Conservation (phyloP, 169 alveolate genomes). For the Fabrea salina region DNA sequence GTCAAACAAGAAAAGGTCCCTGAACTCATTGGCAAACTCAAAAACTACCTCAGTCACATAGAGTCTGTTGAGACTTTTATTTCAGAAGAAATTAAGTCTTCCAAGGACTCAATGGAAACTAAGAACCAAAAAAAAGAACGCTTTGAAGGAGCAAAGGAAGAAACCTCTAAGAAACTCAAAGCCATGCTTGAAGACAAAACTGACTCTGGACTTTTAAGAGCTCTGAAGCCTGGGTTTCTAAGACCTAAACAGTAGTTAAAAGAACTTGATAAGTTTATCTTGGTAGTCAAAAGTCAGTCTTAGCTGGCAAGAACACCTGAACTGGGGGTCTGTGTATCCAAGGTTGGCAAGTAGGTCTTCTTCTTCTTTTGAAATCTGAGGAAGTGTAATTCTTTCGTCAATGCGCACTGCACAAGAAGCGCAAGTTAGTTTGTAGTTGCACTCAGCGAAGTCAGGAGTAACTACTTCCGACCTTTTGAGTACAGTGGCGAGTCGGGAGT, state of each 20-base stretch:
- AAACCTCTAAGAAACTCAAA: too few relatives aligned
- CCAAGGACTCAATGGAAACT: too few relatives aligned
- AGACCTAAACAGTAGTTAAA: too few relatives aligned
- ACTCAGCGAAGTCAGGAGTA: not conserved
- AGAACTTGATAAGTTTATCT: not conserved
- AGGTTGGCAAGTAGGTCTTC: not conserved
- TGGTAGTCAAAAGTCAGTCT: not conserved
- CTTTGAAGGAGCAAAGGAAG: too few relatives aligned
- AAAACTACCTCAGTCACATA: not conserved
- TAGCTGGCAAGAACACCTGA: not conserved
- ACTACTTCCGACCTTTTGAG: not conserved
- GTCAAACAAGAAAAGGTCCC: slow-evolving; percentile 19
- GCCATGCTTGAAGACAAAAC: too few relatives aligned
- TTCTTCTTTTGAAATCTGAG: not conserved
- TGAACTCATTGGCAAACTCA: not conserved
- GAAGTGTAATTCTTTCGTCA: not conserved
- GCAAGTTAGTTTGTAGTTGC: not conserved
- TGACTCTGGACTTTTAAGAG: too few relatives aligned
- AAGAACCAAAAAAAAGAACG: too few relatives aligned
- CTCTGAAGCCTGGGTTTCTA: too few relatives aligned
- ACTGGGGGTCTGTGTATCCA: not conserved
- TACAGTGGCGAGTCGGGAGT: not conserved
- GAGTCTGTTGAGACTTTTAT: not conserved
- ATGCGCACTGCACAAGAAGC: not conserved
- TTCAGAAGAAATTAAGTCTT: too few relatives aligned